These are phyloP conservation scores for Penicillium macrosclerotiorum DNA, from an alignment of 495 filamentous ascomycete species.

Conservation along the genomic window DNA sequence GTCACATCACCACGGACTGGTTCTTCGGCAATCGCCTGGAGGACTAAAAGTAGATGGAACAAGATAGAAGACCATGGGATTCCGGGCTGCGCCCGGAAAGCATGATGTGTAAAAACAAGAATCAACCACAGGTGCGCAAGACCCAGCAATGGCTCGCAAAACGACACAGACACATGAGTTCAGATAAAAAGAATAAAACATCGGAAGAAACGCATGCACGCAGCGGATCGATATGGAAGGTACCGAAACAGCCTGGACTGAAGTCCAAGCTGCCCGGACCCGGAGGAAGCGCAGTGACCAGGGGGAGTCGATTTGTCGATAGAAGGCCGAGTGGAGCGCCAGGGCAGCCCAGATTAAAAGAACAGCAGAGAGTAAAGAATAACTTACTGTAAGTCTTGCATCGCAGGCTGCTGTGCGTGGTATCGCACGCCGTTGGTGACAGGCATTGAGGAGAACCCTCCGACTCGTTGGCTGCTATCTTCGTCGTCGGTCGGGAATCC, in stretches of 20 bases:
- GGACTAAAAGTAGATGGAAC: background rate
- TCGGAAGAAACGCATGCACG: slow-evolving; percentile 31
- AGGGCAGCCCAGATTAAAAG: slow-evolving; percentile 40
- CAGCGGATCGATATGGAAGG: slow-evolving; percentile 30
- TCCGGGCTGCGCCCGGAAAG: slow-evolving; percentile 11
- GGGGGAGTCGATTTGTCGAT: slow-evolving; percentile 18
- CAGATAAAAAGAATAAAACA: slow-evolving; percentile 23
- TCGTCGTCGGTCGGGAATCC: slow-evolving; percentile 42
- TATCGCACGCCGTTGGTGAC: slow-evolving; percentile 48
- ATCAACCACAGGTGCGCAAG: slow-evolving; percentile 9
- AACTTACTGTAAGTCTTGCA: slow-evolving; percentile 52
- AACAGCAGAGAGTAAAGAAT: slow-evolving; percentile 11
- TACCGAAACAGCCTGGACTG: slow-evolving; percentile 29
- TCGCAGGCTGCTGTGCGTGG: slow-evolving; percentile 41
- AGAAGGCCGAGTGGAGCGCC: slow-evolving; percentile 34
- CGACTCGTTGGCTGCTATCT: slow-evolving; percentile 41
- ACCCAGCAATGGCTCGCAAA: slow-evolving; percentile 8
- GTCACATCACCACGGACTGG: slow-evolving; percentile 15
- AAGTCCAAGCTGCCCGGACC: slow-evolving; percentile 33
- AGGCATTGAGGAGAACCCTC: slow-evolving; percentile 42
- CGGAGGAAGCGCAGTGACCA: slow-evolving; percentile 39
- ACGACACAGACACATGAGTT: slow-evolving; percentile 16
- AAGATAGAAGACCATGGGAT: slow-evolving; percentile 11
- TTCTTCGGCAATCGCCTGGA: slow-evolving; percentile 2
- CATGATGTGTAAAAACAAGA: slow-evolving; percentile 18